Evolutionary conservation across 2,329 filamentous ascomycete genomes (phyloP).

Genomic region (Seiridium cupressi): DNA sequence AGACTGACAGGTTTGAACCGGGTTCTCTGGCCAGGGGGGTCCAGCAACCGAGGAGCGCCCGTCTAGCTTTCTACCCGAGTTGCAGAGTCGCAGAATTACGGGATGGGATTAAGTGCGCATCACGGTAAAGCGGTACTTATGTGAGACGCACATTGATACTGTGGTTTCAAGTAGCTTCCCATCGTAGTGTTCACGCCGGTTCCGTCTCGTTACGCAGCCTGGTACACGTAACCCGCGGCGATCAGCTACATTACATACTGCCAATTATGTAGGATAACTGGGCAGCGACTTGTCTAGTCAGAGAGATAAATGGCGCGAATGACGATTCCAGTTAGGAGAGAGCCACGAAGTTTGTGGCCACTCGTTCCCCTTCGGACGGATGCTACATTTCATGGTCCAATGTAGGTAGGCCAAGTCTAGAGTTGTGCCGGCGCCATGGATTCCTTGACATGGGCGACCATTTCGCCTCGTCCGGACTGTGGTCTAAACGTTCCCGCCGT

Average conservation of each 20-base stretch:
- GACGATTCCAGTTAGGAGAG: no score
- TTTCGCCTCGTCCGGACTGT: neutral
- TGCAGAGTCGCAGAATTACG: constrained; percentile 2
- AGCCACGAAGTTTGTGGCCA: no score
- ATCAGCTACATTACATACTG: neutral
- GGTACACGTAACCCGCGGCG: neutral
- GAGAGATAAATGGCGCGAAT: neutral
- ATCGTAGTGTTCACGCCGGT: constrained; percentile 2
- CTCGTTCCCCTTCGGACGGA: no score
- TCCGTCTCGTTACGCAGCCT: neutral
- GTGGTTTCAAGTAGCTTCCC: constrained; percentile 7
- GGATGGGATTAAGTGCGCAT: constrained; percentile 3
- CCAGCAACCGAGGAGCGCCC: constrained; percentile 9
- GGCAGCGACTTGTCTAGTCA: neutral
- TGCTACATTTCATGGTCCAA: no score
- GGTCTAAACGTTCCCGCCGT: constrained; percentile 2
- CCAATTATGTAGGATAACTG: neutral
- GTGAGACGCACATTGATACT: constrained; percentile 8
- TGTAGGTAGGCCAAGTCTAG: no score
- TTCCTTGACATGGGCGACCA: neutral
- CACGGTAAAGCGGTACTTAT: constrained; percentile 1
- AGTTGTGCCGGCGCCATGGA: neutral
- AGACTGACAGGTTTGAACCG: constrained; percentile 8
- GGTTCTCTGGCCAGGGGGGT: constrained; percentile 9
- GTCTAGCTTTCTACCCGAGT: neutral